These are phyloP conservation scores for Centella asiatica DNA, from an alignment of 129 eudicot species.

Conservation along the genomic window DNA sequence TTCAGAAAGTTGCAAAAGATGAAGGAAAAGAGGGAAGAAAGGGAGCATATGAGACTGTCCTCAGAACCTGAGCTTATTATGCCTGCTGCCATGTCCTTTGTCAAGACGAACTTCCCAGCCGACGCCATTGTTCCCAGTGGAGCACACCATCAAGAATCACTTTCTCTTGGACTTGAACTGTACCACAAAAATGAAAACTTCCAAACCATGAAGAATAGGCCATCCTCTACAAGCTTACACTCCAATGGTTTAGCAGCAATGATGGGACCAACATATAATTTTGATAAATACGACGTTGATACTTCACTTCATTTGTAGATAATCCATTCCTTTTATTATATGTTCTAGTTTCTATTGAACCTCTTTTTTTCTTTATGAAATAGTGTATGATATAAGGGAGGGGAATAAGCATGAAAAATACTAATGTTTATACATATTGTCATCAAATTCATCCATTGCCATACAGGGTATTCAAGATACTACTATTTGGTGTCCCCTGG, in stretches of 20 bases:
- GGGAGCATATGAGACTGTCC: constrained; percentile 25
- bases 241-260: constrained; percentile 17
- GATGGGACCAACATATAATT: constrained; percentile 17
- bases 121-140: constrained; percentile 8
- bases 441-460: neutral
- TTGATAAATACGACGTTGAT: constrained; percentile 42
- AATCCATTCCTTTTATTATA: neutral
- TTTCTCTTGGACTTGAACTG: constrained; percentile 47
- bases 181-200: constrained; percentile 18
- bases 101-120: constrained; percentile 8
- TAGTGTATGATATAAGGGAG: constrained; percentile 1
- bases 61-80: constrained; percentile 9
- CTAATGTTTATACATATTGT: constrained; percentile 2
- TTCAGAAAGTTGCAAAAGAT: constrained; percentile 43
- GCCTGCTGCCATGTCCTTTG: constrained; percentile 11
- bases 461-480: too few relatives aligned
- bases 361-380: neutral
- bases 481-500: too few relatives aligned
- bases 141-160: constrained; percentile 31
- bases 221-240: constrained; percentile 2
- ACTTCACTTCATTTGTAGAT: constrained; percentile 56
- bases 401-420: neutral
- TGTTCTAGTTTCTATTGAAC: neutral
- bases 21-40: constrained; percentile 45
- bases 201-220: constrained; percentile 8